Percentiles rank a stretch among this genome's conserved stretches.
phyloP scores from a whole-genome alignment of 108 stramenopile genomes.

The Fragilaria radians region DNA sequence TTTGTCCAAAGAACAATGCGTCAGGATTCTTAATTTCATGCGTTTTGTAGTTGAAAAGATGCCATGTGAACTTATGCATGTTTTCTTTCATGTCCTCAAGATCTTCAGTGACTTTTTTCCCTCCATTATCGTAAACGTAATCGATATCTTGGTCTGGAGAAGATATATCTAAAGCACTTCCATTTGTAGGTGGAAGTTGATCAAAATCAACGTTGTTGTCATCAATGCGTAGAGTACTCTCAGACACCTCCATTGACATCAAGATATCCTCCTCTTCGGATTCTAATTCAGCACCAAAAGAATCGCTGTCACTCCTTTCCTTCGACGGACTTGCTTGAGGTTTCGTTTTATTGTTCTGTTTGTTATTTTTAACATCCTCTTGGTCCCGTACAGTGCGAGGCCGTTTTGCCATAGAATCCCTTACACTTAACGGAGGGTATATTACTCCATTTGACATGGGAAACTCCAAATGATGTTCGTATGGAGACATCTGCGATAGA shows the following conservation, averaged over 20 bases:
- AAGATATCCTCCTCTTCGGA: not conserved
- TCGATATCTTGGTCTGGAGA: constrained; percentile 5
- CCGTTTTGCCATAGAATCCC: constrained; percentile 6
- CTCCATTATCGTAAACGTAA: not conserved
- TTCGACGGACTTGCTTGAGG: not conserved
- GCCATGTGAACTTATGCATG: constrained; percentile 28
- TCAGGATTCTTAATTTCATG: constrained; percentile 20
- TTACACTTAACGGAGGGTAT: constrained; percentile 34
- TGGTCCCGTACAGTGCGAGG: not conserved
- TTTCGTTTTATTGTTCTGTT: not conserved
- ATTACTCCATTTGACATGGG: constrained; percentile 26
- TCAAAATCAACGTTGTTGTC: not conserved
- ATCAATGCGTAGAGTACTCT: not conserved
- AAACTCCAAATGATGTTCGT: constrained; percentile 28
- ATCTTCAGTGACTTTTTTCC: constrained; percentile 18
- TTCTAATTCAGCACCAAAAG: not conserved
- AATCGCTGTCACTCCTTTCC: not conserved
- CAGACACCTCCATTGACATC: not conserved
- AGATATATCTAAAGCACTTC: too few species aligned
- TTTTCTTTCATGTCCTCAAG: constrained; percentile 35
- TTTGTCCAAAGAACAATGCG: constrained; percentile 26
- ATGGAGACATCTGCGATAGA: not conserved
- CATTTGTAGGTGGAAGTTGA: not conserved
- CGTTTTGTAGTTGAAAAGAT: constrained; percentile 34
- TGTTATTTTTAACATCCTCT: too few species aligned